Evolutionary conservation across 306 rosid species (phyloP).

Genomic region (Styphnolobium japonicum): DNA sequence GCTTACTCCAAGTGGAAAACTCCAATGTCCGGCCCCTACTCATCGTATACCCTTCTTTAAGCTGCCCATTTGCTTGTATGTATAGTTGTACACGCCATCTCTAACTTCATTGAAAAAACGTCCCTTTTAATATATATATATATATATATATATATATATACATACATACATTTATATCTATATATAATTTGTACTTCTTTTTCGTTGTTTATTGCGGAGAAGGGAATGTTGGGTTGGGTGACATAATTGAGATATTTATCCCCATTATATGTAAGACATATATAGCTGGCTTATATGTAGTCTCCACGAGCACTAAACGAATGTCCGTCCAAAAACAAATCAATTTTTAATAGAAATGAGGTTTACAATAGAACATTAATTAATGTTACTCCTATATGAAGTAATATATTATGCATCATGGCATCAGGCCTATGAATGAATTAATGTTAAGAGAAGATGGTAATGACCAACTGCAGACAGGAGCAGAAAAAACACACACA

Average conservation of each 20-base stretch:
- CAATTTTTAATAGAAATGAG: too few relatives aligned
- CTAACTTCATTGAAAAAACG: neutral
- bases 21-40: conserved; percentile 27
- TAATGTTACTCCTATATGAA: neutral
- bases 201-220: too few relatives aligned
- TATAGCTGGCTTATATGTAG: too few relatives aligned
- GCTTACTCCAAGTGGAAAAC: conserved; percentile 39
- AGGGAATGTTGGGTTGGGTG: too few relatives aligned
- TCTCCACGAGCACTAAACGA: too few relatives aligned
- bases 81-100: conserved; percentile 29
- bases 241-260: too few relatives aligned
- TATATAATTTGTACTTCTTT: too few relatives aligned
- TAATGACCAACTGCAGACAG: neutral
- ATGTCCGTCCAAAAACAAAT: too few relatives aligned
- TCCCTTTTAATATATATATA: too few relatives aligned
- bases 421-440: neutral
- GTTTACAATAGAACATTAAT: neutral
- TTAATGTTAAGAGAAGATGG: conserved; percentile 9
- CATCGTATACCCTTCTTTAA: conserved; percentile 31
- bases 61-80: conserved; percentile 1
- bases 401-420: neutral
- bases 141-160: too few relatives aligned
- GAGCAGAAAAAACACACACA: neutral
- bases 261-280: too few relatives aligned
- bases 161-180: too few relatives aligned